Evolutionary conservation across 257 asterid genomes (phyloP), one percentile per base, ranked within the genome.

Genomic region (Anisodus acutangulus): DNA sequence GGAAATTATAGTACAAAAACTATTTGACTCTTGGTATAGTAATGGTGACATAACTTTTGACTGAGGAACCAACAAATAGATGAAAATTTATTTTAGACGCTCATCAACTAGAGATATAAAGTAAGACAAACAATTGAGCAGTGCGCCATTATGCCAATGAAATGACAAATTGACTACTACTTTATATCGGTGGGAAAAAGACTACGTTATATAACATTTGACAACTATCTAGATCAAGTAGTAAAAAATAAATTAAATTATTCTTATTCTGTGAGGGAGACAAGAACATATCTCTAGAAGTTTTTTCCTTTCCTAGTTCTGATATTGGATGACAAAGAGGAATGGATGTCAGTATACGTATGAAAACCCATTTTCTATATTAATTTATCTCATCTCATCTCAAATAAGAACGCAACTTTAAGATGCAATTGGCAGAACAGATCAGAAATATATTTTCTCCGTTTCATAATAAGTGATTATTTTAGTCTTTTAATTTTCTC

Each of bases 311-410:
- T 72, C 2, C 59, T 72, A 45, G 80, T 45, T 72, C 80, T 72
- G 39, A 45, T 72, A 0, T n/a, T 72, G 80, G 45, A 72, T 72
- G 80, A 19, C 41, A n/a, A 45, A 72, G 59, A 72, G 58, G n/a
- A 9, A 59, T 6, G 4, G 26, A 17, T 59, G 66, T 59, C 31
- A 59, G 66, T 17, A 59, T 59, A 59, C 17, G 66, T 7, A 17
- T 59, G 66, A 59, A 6, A 31, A 59, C 66, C 66, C 66, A 59
- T 59, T 7, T 59, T 17, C 11, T 59, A 59, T 59, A 17, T 17
- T 59, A 5, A 17, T 2, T 59, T 59, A n/a, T n/a, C n/a, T n/a
- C n/a, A 72, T 19, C 17, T 72, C 45, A 72, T 72, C 80, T 45
- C 35, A 72, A 45, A 5, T 39, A 72, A 45, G 80, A 16, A n/a